phyloP scores from a whole-genome alignment of 208 protist species.

The Crithidia fasciculata region DNA sequence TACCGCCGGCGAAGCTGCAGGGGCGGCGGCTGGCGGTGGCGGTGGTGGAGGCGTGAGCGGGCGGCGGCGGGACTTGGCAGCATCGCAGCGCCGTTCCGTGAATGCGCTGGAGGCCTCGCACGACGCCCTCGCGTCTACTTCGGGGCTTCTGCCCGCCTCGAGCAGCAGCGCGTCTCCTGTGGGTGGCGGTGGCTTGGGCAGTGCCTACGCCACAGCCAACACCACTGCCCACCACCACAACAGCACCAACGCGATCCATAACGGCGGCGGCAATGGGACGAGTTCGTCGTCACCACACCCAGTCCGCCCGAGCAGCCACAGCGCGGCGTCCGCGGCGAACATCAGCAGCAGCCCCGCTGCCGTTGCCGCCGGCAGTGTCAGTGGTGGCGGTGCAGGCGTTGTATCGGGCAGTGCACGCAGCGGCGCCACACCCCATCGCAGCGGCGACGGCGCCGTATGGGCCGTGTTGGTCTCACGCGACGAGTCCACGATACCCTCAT shows the following conservation, averaged over 20 bases:
- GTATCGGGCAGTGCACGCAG: neutral
- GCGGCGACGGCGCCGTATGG: conserved; percentile 55
- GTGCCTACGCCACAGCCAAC: neutral
- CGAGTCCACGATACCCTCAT: conserved; percentile 78
- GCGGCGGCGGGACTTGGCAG: neutral
- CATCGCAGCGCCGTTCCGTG: conserved; percentile 16
- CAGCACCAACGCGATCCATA: conserved; percentile 14
- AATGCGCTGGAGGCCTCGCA: conserved; percentile 16
- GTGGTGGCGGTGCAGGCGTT: neutral
- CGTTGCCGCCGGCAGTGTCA: neutral
- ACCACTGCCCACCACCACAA: neutral
- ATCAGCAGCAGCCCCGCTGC: neutral
- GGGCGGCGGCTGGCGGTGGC: neutral
- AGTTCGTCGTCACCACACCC: conserved; percentile 27
- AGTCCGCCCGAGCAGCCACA: conserved; percentile 19
- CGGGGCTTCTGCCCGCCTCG: conserved; percentile 6
- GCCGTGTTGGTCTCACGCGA: conserved; percentile 78
- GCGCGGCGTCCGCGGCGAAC: neutral
- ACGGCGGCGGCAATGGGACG: neutral
- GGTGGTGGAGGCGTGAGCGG: neutral
- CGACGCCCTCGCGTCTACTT: conserved; percentile 20
- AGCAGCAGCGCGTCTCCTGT: conserved; percentile 25
- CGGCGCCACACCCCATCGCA: conserved; percentile 8
- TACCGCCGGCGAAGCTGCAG: neutral
- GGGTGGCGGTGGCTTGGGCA: neutral